phyloP scores from a whole-genome alignment of 2,329 filamentous ascomycete species.

The Dendrostoma leiphaemia region DNA sequence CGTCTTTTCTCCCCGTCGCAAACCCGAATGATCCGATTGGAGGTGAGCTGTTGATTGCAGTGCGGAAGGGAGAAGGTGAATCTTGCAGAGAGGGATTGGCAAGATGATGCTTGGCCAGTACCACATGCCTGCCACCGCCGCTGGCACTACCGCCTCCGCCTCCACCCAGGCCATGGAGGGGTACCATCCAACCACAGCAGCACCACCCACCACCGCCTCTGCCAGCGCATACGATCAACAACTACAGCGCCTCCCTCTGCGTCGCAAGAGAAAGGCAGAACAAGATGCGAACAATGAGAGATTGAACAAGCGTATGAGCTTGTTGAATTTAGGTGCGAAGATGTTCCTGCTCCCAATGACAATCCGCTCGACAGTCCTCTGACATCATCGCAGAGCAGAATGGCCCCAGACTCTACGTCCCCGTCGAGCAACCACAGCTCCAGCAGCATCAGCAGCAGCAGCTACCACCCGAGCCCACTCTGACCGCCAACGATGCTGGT shows the following conservation, averaged over 20 bases:
- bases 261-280: slow-evolving; percentile 61
- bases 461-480: slow-evolving; percentile 21
- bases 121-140: slow-evolving; percentile 11
- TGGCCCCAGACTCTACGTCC: slow-evolving; percentile 64
- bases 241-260: slow-evolving; percentile 18
- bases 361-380: slow-evolving; percentile 14
- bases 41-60: neutral
- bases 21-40: slow-evolving; percentile 7
- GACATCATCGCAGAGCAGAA: slow-evolving; percentile 49
- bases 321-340: slow-evolving; percentile 77
- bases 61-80: neutral
- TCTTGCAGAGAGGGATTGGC: neutral
- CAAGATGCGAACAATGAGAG: slow-evolving; percentile 62
- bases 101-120: slow-evolving; percentile 17
- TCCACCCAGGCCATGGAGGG: neutral
- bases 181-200: slow-evolving; percentile 12
- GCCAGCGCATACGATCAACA: slow-evolving; percentile 4
- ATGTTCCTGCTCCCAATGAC: slow-evolving; percentile 11
- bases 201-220: slow-evolving; percentile 11
- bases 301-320: slow-evolving; percentile 78
- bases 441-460: slow-evolving; percentile 3
- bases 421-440: slow-evolving; percentile 49
- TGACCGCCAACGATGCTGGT: slow-evolving; percentile 1
- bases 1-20: neutral
- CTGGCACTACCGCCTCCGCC: slow-evolving; percentile 3